A percentile compares a stretch with the other conserved stretches of the same genome.
Conservation (phyloP, 83 land plant genomes). For the Diphasiastrum complanatum region DNA sequence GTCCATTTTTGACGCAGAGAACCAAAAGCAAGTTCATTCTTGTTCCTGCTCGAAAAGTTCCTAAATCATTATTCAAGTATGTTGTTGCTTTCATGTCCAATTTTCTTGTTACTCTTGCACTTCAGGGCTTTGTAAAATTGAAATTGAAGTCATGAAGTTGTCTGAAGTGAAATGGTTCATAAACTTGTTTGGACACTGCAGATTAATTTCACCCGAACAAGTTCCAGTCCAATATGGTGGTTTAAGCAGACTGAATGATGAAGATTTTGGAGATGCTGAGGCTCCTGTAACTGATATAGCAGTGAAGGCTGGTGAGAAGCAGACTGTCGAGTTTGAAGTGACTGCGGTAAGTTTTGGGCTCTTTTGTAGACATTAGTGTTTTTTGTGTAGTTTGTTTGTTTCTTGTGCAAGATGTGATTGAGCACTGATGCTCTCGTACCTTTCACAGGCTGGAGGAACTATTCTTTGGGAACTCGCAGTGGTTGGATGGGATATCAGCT, state of each 20-base stretch:
- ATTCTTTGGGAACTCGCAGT: conserved; percentile 82
- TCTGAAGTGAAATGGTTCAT: not conserved
- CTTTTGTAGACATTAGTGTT: not conserved
- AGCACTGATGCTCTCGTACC: not conserved
- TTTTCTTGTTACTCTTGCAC: conserved; percentile 4
- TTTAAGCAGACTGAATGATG: conserved; percentile 48
- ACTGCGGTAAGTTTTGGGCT: conserved; percentile 31
- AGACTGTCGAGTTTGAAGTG: conserved; percentile 43
- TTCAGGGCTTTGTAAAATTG: not conserved
- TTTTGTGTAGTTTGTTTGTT: not conserved
- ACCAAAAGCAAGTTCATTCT: conserved; percentile 79
- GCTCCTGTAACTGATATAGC: conserved; percentile 43
- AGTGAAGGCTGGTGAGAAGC: conserved; percentile 45
- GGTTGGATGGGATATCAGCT: conserved; percentile 72
- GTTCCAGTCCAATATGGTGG: conserved; percentile 80
- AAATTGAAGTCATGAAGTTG: not conserved
- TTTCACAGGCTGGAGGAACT: conserved; percentile 50
- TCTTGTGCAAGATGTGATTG: not conserved
- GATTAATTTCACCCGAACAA: conserved; percentile 63
- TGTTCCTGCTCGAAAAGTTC: conserved; percentile 49
- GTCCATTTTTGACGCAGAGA: conserved; percentile 58
- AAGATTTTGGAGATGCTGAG: conserved; percentile 31
- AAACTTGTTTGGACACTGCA: conserved; percentile 18
- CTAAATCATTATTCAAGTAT: conserved; percentile 62
- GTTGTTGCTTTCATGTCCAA: not conserved